Conservation (phyloP, 495 filamentous ascomycete species). For the Penicillium waksmanii region DNA sequence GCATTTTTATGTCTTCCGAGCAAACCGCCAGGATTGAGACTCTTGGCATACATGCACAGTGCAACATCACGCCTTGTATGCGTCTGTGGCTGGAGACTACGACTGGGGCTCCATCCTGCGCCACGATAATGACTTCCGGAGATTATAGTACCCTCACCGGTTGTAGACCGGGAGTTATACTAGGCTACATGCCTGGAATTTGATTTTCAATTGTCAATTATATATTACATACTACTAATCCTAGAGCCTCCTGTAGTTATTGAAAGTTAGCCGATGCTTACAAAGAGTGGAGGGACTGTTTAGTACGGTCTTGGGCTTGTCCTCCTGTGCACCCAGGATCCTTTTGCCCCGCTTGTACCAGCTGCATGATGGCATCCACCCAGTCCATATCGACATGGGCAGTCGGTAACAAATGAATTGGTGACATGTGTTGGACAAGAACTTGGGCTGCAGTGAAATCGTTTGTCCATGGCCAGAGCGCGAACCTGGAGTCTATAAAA, state of each 20-base stretch:
- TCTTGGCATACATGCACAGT: constrained; percentile 25
- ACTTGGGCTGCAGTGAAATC: constrained; percentile 15
- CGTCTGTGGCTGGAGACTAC: constrained; percentile 21
- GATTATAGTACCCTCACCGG: neutral
- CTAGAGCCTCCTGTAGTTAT: neutral
- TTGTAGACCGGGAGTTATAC: too few relatives aligned
- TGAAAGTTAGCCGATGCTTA: neutral
- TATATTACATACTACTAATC: too few relatives aligned
- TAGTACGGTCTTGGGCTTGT: constrained; percentile 5
- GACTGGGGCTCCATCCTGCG: constrained; percentile 19
- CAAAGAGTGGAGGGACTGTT: neutral
- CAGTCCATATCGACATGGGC: constrained; percentile 14
- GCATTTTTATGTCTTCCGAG: constrained; percentile 16
- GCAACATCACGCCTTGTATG: constrained; percentile 20
- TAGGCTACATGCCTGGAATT: too few relatives aligned
- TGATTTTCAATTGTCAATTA: too few relatives aligned
- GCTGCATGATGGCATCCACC: constrained; percentile 16
- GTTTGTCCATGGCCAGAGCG: neutral
- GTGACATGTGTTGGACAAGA: constrained; percentile 26
- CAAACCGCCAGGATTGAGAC: neutral
- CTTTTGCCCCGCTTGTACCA: constrained; percentile 4
- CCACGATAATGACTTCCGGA: constrained; percentile 17
- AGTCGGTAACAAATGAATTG: constrained; percentile 20
- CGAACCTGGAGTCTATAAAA: constrained; percentile 7
- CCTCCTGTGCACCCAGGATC: constrained; percentile 1